These are phyloP conservation scores for Lactarius pseudohatsudake DNA, from an alignment of 768 basidiomycete species.

Conservation along the genomic window DNA sequence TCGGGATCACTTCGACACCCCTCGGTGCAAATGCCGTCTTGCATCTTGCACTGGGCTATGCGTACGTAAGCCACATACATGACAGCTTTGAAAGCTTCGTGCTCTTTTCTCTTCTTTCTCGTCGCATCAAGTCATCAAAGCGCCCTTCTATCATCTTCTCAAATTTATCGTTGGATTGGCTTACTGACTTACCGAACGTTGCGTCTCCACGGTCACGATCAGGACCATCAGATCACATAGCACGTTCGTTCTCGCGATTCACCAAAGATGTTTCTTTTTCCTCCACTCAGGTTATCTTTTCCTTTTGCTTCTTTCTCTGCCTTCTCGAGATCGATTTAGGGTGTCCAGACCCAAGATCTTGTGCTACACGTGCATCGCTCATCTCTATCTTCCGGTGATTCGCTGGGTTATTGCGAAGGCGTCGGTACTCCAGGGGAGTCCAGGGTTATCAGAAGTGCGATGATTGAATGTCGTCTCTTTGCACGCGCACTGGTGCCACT, in stretches of 20 bases:
- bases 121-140: background rate
- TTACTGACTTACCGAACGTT: background rate
- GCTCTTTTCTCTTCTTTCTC: background rate
- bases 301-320: background rate
- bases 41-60: too few relatives aligned
- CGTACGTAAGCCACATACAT: too few relatives aligned
- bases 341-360: background rate
- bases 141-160: background rate
- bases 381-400: background rate
- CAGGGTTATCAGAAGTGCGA: background rate
- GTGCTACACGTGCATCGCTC: background rate
- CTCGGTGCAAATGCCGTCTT: background rate
- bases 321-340: background rate
- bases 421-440: background rate
- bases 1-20: background rate
- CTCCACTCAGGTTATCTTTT: background rate
- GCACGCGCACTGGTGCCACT: background rate
- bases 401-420: background rate
- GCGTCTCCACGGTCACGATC: background rate
- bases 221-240: background rate
- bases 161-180: background rate
- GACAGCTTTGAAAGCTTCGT: background rate
- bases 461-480: background rate
- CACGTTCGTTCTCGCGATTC: background rate
- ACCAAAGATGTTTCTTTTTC: background rate